A percentile compares a stretch with the other conserved stretches of the same genome.
These are phyloP conservation scores for Astrothelium macrocarpum DNA, from an alignment of 495 filamentous ascomycete genomes.

Conservation along the genomic window DNA sequence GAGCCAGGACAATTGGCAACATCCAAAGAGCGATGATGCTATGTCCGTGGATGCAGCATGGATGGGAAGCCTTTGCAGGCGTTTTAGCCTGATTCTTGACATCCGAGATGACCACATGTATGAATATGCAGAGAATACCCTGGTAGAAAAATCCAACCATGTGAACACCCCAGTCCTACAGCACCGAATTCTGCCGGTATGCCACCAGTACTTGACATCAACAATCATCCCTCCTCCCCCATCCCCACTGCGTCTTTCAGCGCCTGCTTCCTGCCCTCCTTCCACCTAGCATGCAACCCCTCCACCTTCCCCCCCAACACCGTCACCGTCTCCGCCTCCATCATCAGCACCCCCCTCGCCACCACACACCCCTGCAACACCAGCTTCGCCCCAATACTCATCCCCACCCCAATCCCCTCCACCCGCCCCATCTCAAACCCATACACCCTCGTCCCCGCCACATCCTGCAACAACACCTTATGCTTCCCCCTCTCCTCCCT, in stretches of 20 bases:
- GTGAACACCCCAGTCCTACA: too few species aligned
- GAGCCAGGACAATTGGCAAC: conserved; percentile 59
- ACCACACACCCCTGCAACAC: conserved; percentile 57
- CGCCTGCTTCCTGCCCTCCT: conserved; percentile 56
- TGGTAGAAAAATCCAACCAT: neutral
- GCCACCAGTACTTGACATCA: too few species aligned
- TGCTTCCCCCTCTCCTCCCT: conserved; percentile 48
- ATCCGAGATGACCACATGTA: neutral
- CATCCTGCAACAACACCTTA: conserved; percentile 76
- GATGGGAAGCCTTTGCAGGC: conserved; percentile 48
- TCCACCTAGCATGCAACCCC: conserved; percentile 65
- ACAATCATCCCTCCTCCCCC: neutral
- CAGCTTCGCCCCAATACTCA: conserved; percentile 73
- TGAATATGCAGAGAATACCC: neutral
- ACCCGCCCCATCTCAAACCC: conserved; percentile 64
- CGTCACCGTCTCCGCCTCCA: conserved; percentile 53
- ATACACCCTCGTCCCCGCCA: conserved; percentile 54
- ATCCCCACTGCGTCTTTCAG: conserved; percentile 44
- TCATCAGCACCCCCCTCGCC: conserved; percentile 65
- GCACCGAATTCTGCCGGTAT: too few species aligned
- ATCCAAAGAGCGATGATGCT: conserved; percentile 69
- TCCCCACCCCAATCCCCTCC: conserved; percentile 52
- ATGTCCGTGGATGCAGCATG: conserved; percentile 63
- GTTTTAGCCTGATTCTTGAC: neutral
- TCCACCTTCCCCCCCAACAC: conserved; percentile 86